Evolutionary conservation across 1,284 basidiomycete species (phyloP), one percentile per base, ranked within the genome.

Genomic region (Puccinia brachypodii): DNA sequence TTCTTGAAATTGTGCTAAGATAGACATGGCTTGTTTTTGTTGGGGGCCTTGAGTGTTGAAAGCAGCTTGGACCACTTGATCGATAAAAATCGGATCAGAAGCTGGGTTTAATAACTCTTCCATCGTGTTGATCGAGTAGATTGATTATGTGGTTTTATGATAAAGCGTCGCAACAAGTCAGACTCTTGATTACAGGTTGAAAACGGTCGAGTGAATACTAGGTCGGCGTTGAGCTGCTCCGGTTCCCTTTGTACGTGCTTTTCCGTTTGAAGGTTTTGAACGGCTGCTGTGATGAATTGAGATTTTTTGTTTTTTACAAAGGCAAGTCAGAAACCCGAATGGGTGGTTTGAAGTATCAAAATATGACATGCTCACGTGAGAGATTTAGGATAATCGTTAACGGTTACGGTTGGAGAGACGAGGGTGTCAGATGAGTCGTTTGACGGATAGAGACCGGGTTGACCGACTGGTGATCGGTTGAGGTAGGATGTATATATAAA

Each of bases 1-100:
- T 84, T 99, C 97, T 84, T 99, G 95, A 86, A 99, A 94, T 87
- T 97, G 95, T 13, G 95, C 96, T 83, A 98, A 90, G 82, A 94
- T 69, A 19, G 64, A 38, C 80, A 82, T 82, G 38, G 80, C 80
- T 60, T 82, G 71, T 66, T 78, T 78, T 33, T 78, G 92, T 82
- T 89, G 88, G 36, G 93, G 93, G n/a, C 89, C 86, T 60, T 93
- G 91, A 19, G 91, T 91, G 88, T 93, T 94, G 86, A 96, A 92
- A 66, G 93, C 89, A 40, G 80, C 73, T 88, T 91, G 90, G 72
- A 94, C 93, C 83, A 96, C 92, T 87, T 91, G 92, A 88, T 96
- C 94, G 87, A 96, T 89, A 81, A 94, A 89, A 83, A 89, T 87
- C 86, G 95, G 91, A 89, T 96, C 94, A 86, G 80, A 64, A 36